Percentiles rank a stretch among this genome's conserved stretches.
Conservation (phyloP, 345 rosid species). For the Durio zibethinus region DNA sequence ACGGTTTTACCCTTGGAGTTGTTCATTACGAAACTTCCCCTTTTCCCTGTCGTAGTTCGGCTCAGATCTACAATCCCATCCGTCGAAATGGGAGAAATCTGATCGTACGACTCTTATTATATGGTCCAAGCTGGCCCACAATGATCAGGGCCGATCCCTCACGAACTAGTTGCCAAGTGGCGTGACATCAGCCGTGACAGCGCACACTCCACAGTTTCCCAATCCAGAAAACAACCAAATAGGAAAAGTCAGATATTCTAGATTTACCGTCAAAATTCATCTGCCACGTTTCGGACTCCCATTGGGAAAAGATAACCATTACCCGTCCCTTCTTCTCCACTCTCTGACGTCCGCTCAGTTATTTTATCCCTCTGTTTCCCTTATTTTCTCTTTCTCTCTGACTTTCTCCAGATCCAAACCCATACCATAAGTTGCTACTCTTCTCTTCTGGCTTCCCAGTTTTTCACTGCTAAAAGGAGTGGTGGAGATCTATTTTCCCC, state of each 20-base stretch:
- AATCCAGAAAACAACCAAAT: not conserved
- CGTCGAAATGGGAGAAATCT: not conserved
- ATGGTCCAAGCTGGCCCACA: not conserved
- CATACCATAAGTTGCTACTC: not conserved
- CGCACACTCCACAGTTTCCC: not conserved
- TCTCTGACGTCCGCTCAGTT: conserved; percentile 36
- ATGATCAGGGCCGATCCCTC: not conserved
- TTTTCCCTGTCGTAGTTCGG: not conserved
- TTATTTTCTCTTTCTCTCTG: not conserved
- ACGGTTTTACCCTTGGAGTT: conserved; percentile 8
- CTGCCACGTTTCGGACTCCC: conserved; percentile 24
- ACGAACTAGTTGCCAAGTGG: conserved; percentile 25
- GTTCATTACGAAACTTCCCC: conserved; percentile 13
- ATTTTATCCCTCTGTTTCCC: conserved; percentile 14
- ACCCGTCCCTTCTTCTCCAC: conserved; percentile 3
- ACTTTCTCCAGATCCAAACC: conserved; percentile 35
- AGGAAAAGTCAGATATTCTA: conserved; percentile 23
- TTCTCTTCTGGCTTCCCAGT: conserved; percentile 15
- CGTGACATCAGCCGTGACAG: conserved; percentile 4
- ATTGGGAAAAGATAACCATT: conserved; percentile 19
- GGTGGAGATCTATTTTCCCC: not conserved
- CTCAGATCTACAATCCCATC: conserved; percentile 16
- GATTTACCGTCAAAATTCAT: conserved; percentile 17
- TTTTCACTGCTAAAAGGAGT: not conserved
- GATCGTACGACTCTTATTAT: not conserved